Conservation (phyloP, 1,139 yeast species). For the Candida sojae region DNA sequence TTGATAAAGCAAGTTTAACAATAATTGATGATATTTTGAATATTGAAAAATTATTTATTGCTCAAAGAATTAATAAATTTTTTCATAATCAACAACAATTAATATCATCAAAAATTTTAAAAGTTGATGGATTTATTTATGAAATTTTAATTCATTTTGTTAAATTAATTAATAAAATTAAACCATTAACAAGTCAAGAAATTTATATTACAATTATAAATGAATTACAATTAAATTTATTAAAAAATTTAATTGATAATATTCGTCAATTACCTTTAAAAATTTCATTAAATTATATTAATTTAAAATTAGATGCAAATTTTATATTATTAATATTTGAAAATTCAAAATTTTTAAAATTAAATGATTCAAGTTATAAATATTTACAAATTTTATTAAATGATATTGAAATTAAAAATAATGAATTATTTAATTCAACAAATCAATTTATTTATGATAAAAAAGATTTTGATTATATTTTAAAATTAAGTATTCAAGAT, state of each 20-base stretch:
- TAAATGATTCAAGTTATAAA: slow-evolving; percentile 40
- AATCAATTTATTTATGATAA: slow-evolving; percentile 18
- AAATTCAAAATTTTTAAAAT: slow-evolving; percentile 32
- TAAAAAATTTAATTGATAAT: slow-evolving; percentile 36
- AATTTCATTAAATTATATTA: slow-evolving; percentile 17
- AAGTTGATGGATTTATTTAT: slow-evolving; percentile 44
- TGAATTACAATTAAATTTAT: slow-evolving; percentile 40
- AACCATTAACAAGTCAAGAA: slow-evolving; percentile 43
- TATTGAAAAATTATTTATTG: slow-evolving; percentile 40
- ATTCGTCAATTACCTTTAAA: slow-evolving; percentile 23
- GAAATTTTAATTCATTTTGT: slow-evolving; percentile 45
- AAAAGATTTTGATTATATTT: slow-evolving; percentile 28
- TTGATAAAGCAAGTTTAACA: slow-evolving; percentile 44
- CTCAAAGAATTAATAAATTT: slow-evolving; percentile 28
- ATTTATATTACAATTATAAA: slow-evolving; percentile 39
- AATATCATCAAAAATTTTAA: slow-evolving; percentile 14
- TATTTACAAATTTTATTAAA: slow-evolving; percentile 36
- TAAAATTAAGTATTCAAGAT: slow-evolving; percentile 31
- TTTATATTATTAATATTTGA: slow-evolving; percentile 46
- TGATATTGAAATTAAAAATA: slow-evolving; percentile 30
- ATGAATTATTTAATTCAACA: slow-evolving; percentile 16
- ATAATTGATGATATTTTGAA: slow-evolving; percentile 45
- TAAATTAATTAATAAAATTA: slow-evolving; percentile 40
- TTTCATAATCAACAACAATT: slow-evolving; percentile 19
- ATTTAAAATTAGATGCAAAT: slow-evolving; percentile 39